A percentile compares a stretch with the other conserved stretches of the same genome.
Conservation (phyloP, 768 basidiomycete species). For the Kwoniella dendrophila region DNA sequence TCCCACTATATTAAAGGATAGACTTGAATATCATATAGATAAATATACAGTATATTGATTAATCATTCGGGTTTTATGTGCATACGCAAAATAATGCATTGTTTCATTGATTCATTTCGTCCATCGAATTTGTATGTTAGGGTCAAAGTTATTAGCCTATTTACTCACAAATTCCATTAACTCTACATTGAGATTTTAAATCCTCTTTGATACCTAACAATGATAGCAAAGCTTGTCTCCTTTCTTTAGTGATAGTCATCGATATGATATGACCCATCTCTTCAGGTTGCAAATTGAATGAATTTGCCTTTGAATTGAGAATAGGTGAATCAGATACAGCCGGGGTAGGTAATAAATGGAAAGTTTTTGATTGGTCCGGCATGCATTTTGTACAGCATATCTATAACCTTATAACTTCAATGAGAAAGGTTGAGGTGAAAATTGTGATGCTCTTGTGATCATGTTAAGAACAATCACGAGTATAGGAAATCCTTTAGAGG, state of each 20-base stretch:
- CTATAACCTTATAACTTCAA: too few relatives aligned
- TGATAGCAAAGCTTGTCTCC: not conserved
- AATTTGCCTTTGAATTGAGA: not conserved
- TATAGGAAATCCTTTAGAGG: too few relatives aligned
- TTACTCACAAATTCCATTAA: not conserved
- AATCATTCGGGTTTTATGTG: too few relatives aligned
- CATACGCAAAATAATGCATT: not conserved
- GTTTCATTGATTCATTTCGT: too few relatives aligned
- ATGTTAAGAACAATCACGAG: too few relatives aligned
- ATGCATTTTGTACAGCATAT: too few relatives aligned
- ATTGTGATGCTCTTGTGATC: too few relatives aligned
- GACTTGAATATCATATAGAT: not conserved
- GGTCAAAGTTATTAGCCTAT: not conserved
- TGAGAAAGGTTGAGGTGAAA: too few relatives aligned
- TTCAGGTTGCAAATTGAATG: slow-evolving; percentile 1
- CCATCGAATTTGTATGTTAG: too few relatives aligned
- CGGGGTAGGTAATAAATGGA: not conserved
- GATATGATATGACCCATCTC: slow-evolving; percentile 17
- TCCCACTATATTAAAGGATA: not conserved
- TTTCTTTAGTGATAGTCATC: not conserved
- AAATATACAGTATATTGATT: too few relatives aligned
- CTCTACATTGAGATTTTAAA: not conserved
- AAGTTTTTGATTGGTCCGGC: not conserved
- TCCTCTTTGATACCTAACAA: not conserved
- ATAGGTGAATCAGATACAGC: not conserved